Evolutionary conservation across 495 filamentous ascomycete species (phyloP), one percentile per base, ranked within the genome.

Genomic region (Penicillium nucicola): DNA sequence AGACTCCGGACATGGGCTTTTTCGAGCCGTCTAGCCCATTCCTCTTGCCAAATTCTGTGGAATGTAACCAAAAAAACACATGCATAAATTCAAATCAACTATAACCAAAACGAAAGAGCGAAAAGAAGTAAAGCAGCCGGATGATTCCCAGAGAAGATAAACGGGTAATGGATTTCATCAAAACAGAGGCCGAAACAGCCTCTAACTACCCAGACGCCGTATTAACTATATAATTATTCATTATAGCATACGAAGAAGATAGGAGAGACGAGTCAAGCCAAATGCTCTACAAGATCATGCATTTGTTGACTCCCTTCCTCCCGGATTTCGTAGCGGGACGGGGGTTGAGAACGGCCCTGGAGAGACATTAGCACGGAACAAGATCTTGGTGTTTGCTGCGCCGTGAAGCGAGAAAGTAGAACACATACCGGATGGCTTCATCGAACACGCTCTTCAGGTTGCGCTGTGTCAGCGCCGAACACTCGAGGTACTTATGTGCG

Each of bases 401-500:
- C 19, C 10, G 34, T 13, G 13, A 18, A 7, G 8, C 19, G 10
- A 41, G 10, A 41, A 66, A 28, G 0, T 28, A 8, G 25, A n/a
- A n/a, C n/a, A n/a, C 76, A 44, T 68, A 96, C 92, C 91, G 82
- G 64, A 98, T 98, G 32, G 93, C 93, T 65, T 96, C 90, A 59
- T 98, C 93, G 64, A 98, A 98, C 40, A 98, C 95, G 46, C 89
- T 92, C 82, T 98, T 98, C 57, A 98, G 69, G 62, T 95, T 95
- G 48, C 90, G 80, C 74, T 97, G 93, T 25, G 93, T 98, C 51
- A 97, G 77, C 30, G 93, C 93, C n/a, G 93, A 98, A 75, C 93
- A 98, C 68, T 98, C 93, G 25, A 97, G 77, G 67, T 98, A 98
- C 70, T 97, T 96, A 65, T 87, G 83, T 34, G 95, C 93, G 55